phyloP scores from a whole-genome alignment of 106 monocot species.

The Vanilla planifolia region DNA sequence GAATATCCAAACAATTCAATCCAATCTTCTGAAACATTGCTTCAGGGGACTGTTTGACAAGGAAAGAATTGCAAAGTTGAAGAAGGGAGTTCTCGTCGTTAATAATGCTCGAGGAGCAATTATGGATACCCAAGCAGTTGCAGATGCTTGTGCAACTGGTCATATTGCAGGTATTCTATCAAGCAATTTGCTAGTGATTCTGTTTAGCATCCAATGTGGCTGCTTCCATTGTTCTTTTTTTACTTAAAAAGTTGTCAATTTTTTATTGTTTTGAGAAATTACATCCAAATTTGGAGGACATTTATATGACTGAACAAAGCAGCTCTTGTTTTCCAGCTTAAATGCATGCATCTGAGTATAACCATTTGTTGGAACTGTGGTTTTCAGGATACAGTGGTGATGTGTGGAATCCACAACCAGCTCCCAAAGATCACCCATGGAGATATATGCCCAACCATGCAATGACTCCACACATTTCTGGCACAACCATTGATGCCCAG shows the following conservation, averaged over 20 bases:
- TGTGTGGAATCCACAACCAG: constrained; percentile 97
- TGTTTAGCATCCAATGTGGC: no score
- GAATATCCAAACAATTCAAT: no score
- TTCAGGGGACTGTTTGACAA: constrained; percentile 88
- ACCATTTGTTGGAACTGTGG: neutral
- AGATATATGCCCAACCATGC: constrained; percentile 95
- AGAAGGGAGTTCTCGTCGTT: constrained; percentile 93
- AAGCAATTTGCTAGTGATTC: no score
- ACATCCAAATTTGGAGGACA: no score
- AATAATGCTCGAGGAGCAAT: constrained; percentile 97
- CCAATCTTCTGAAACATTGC: constrained; percentile 3
- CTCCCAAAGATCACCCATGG: constrained; percentile 98
- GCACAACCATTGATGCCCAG: constrained; percentile 91
- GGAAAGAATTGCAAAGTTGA: constrained; percentile 78
- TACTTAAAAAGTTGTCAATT: no score
- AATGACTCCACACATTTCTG: constrained; percentile 95
- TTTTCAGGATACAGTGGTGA: constrained; percentile 89
- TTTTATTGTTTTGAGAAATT: no score
- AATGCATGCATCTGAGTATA: no score
- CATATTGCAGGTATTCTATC: constrained; percentile 67
- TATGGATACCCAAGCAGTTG: constrained; percentile 91
- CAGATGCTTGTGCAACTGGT: constrained; percentile 81
- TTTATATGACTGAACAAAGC: no score
- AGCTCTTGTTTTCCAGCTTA: no score
- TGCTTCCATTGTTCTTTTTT: no score